Percentiles rank a stretch among this genome's conserved stretches.
Evolutionary conservation across 2,329 filamentous ascomycete species (phyloP).

Genomic region (Fusarium sp.): DNA sequence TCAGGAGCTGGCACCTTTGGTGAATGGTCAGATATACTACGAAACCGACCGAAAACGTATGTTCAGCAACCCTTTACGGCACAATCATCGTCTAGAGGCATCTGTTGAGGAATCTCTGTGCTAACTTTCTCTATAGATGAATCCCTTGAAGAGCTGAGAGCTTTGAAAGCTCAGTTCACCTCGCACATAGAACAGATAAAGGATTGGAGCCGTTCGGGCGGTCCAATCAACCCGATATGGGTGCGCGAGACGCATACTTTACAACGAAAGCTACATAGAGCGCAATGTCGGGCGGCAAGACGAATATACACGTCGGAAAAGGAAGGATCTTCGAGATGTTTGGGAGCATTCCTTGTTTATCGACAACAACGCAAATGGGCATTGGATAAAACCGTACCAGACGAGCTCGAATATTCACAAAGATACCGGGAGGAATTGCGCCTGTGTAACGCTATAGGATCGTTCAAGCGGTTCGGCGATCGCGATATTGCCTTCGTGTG

Average conservation of each 20-base stretch:
- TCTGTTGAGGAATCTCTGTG: background rate
- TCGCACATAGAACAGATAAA: slow-evolving; percentile 62
- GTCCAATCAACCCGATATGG: slow-evolving; percentile 67
- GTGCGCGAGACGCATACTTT: slow-evolving; percentile 62
- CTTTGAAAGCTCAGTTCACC: slow-evolving; percentile 58
- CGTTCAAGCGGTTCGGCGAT: slow-evolving; percentile 66
- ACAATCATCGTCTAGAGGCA: background rate
- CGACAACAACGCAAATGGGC: slow-evolving; percentile 58
- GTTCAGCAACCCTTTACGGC: background rate
- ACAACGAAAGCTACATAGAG: slow-evolving; percentile 64
- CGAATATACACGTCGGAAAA: slow-evolving; percentile 66
- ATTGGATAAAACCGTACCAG: slow-evolving; percentile 37
- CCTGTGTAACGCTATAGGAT: slow-evolving; percentile 63
- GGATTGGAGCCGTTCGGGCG: slow-evolving; percentile 66
- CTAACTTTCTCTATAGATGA: slow-evolving; percentile 55
- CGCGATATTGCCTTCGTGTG: slow-evolving; percentile 68
- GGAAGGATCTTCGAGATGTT: slow-evolving; percentile 60
- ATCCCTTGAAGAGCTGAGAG: slow-evolving; percentile 62
- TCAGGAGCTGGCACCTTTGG: slow-evolving; percentile 65
- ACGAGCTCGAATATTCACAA: slow-evolving; percentile 50
- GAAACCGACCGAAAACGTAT: slow-evolving; percentile 66
- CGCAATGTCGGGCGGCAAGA: slow-evolving; percentile 67
- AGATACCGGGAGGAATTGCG: slow-evolving; percentile 61
- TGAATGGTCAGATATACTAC: slow-evolving; percentile 68
- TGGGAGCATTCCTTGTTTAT: slow-evolving; percentile 67